Conservation (phyloP, 345 rosid species). For the Euphorbia lathyris region DNA sequence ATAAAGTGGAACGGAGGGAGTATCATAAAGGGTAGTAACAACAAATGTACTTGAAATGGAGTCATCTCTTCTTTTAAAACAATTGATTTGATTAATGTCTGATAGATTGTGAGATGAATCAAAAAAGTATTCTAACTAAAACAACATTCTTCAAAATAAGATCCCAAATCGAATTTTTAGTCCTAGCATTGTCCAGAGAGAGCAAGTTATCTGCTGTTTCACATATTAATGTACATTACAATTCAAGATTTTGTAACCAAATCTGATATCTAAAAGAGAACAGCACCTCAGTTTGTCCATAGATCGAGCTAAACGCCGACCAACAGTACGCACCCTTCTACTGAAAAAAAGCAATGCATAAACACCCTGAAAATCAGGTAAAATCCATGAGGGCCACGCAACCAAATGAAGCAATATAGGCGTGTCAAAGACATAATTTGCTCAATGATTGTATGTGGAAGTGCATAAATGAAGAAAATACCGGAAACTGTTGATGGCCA, state of each 20-base stretch:
- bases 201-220: neutral
- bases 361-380: conserved; percentile 58
- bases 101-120: neutral
- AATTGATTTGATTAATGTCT: neutral
- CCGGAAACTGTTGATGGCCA: conserved; percentile 89
- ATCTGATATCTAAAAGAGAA: conserved; percentile 6
- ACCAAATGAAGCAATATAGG: conserved; percentile 6
- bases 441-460: no score
- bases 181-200: neutral
- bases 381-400: conserved; percentile 19
- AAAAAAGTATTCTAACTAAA: neutral
- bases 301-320: conserved; percentile 78
- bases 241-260: neutral
- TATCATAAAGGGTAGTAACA: neutral
- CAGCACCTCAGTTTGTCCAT: conserved; percentile 88
- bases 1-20: no score
- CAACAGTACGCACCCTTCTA: conserved; percentile 83
- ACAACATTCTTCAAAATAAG: neutral
- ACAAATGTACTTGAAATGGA: neutral
- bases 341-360: conserved; percentile 84
- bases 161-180: neutral
- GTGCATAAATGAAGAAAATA: conserved; percentile 29
- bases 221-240: neutral
- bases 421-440: neutral
- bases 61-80: neutral